phyloP scores from a whole-genome alignment of 2,329 filamentous ascomycete species.

The Fusarium musae region DNA sequence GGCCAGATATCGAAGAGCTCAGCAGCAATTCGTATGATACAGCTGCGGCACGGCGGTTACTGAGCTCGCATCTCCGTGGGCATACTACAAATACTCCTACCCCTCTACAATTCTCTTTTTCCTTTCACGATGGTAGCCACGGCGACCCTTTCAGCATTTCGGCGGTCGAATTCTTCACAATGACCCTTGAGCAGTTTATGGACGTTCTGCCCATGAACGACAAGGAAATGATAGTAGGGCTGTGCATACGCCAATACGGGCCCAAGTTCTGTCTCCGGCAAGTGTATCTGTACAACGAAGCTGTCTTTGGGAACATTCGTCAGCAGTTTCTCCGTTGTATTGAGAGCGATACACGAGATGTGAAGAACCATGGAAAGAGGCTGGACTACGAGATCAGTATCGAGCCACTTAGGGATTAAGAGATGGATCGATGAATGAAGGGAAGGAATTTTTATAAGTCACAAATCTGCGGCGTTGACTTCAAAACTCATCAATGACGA shows the following conservation, averaged over 20 bases:
- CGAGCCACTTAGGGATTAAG: slow-evolving; percentile 1
- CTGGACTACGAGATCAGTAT: slow-evolving; percentile 29
- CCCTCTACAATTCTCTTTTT: slow-evolving; percentile 9
- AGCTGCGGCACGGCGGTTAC: neutral
- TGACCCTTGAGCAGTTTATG: slow-evolving; percentile 16
- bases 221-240: slow-evolving; percentile 11
- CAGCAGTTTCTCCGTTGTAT: slow-evolving; percentile 3
- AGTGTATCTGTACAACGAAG: slow-evolving; percentile 27
- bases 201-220: slow-evolving; percentile 11
- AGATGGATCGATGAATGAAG: neutral
- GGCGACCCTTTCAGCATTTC: neutral
- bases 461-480: slow-evolving; percentile 48
- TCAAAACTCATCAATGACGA: slow-evolving; percentile 43
- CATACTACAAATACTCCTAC: neutral
- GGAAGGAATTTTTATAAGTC: neutral
- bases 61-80: neutral
- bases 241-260: slow-evolving; percentile 10
- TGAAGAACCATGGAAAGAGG: neutral
- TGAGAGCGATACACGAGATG: slow-evolving; percentile 6
- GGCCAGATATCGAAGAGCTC: neutral
- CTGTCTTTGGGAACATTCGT: slow-evolving; percentile 13
- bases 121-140: neutral
- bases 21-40: neutral
- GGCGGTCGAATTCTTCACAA: neutral
- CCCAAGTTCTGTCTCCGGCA: neutral